A percentile compares a stretch with the other conserved stretches of the same genome.
These are phyloP conservation scores for Ilyonectria sp. DNA, from an alignment of 2,329 filamentous ascomycete genomes.

Conservation along the genomic window DNA sequence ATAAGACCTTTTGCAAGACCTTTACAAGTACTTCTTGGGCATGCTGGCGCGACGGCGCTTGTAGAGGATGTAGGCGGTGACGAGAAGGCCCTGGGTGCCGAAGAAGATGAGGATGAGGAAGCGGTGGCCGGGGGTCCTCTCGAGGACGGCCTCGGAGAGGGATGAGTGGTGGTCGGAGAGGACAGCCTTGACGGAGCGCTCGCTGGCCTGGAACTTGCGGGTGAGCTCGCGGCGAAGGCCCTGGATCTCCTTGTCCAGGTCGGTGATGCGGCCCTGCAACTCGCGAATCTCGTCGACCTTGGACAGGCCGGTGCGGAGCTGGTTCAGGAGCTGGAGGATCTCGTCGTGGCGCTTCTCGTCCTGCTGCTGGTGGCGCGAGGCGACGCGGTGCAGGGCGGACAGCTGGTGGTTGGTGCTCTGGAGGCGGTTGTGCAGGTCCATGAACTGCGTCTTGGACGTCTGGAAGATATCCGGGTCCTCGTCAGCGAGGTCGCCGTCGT, in stretches of 20 bases:
- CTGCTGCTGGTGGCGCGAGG: conserved; percentile 65
- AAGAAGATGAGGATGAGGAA: conserved; percentile 79
- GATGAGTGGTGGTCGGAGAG: conserved; percentile 66
- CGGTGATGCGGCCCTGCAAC: conserved; percentile 63
- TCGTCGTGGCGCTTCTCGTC: conserved; percentile 72
- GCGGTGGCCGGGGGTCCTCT: conserved; percentile 65
- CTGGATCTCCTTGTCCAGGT: conserved; percentile 72
- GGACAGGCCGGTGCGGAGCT: conserved; percentile 63
- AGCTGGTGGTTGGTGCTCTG: conserved; percentile 81
- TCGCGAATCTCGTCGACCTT: conserved; percentile 61
- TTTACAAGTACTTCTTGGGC: conserved; percentile 92
- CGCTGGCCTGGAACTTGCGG: conserved; percentile 66
- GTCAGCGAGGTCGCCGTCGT: conserved; percentile 64
- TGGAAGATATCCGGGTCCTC: conserved; percentile 63
- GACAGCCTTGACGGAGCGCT: conserved; percentile 67
- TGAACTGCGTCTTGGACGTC: conserved; percentile 76
- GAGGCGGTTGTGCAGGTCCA: conserved; percentile 87
- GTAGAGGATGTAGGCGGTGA: conserved; percentile 80
- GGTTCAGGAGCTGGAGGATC: conserved; percentile 62
- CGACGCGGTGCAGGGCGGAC: conserved; percentile 71
- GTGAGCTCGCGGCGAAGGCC: conserved; percentile 69
- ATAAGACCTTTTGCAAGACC: conserved; percentile 63
- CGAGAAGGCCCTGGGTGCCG: conserved; percentile 80
- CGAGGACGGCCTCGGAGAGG: conserved; percentile 64
- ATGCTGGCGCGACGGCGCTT: conserved; percentile 82